Evolutionary conservation across 2,329 filamentous ascomycete species (phyloP).

Genomic region (Thermothelomyces thermophilus): DNA sequence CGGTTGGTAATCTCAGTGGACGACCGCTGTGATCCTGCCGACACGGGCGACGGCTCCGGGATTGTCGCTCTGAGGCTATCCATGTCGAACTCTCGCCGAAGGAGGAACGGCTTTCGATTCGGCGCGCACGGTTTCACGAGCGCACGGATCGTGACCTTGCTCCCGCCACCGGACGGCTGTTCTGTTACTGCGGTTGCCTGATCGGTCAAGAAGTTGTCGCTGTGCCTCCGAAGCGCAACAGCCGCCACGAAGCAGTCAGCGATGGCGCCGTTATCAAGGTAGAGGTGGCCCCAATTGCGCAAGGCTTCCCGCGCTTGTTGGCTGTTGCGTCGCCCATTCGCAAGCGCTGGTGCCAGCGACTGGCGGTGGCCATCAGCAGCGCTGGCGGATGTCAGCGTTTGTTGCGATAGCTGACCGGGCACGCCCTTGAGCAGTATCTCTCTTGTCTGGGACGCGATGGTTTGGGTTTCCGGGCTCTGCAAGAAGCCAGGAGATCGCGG

Average conservation of each 20-base stretch:
- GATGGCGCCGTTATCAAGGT: constrained; percentile 35
- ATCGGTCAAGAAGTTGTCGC: constrained; percentile 22
- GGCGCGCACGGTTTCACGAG: constrained; percentile 37
- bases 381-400: constrained; percentile 7
- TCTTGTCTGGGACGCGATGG: constrained; percentile 28
- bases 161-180: neutral
- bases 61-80: constrained; percentile 41
- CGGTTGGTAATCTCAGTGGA: constrained; percentile 12
- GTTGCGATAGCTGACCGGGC: constrained; percentile 17
- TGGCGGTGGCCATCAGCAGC: constrained; percentile 23
- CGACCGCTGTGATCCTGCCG: constrained; percentile 12
- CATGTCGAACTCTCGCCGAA: constrained; percentile 46
- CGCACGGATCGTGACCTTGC: constrained; percentile 36
- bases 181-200: constrained; percentile 8
- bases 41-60: constrained; percentile 28
- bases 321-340: constrained; percentile 20
- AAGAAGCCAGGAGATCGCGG: constrained; percentile 12
- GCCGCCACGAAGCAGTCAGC: constrained; percentile 42
- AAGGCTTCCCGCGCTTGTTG: constrained; percentile 31
- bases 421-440: constrained; percentile 28
- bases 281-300: constrained; percentile 36
- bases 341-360: constrained; percentile 20
- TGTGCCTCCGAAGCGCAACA: constrained; percentile 34
- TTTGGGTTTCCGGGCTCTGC: constrained; percentile 24
- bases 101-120: constrained; percentile 39